phyloP scores from a whole-genome alignment of 1,139 yeast genomes.

The Wickerhamomyces sp. region DNA sequence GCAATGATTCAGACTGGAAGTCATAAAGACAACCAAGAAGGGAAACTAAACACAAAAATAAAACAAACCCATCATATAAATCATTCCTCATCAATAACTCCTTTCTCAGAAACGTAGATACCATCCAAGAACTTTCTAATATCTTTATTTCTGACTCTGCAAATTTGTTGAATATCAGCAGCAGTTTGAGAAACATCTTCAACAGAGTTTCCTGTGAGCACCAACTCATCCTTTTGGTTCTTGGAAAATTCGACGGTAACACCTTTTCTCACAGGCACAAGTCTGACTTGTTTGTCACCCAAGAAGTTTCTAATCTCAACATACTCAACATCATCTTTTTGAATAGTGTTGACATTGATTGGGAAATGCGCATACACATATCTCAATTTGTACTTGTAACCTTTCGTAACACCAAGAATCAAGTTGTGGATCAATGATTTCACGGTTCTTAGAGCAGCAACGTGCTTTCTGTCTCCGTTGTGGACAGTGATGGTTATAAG shows the following conservation, averaged over 20 bases:
- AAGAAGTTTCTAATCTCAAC: constrained; percentile 99
- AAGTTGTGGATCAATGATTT: constrained; percentile 90
- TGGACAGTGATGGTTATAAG: constrained; percentile 87
- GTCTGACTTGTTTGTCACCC: constrained; percentile 97
- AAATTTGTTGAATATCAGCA: constrained; percentile 97
- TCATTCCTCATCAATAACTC: constrained; percentile 54
- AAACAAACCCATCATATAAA: background rate
- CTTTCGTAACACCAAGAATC: constrained; percentile 98
- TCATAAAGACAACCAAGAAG: background rate
- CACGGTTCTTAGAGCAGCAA: constrained; percentile 98
- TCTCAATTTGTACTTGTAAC: constrained; percentile 99
- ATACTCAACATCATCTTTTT: constrained; percentile 66
- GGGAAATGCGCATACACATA: constrained; percentile 99
- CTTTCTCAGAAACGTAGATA: constrained; percentile 98
- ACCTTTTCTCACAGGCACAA: constrained; percentile 81
- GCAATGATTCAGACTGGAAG: constrained; percentile 9
- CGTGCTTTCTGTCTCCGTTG: constrained; percentile 99
- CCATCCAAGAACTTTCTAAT: constrained; percentile 99
- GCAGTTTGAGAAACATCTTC: constrained; percentile 98
- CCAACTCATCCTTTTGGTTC: constrained; percentile 89
- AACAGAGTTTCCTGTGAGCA: constrained; percentile 91
- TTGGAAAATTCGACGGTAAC: constrained; percentile 78
- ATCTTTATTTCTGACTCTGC: constrained; percentile 99
- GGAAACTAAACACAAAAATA: background rate
- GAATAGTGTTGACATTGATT: constrained; percentile 88